Percentiles rank a stretch among this genome's conserved stretches.
Evolutionary conservation across 208 protist genomes (phyloP).

Genomic region (Leishmania mexicana): DNA sequence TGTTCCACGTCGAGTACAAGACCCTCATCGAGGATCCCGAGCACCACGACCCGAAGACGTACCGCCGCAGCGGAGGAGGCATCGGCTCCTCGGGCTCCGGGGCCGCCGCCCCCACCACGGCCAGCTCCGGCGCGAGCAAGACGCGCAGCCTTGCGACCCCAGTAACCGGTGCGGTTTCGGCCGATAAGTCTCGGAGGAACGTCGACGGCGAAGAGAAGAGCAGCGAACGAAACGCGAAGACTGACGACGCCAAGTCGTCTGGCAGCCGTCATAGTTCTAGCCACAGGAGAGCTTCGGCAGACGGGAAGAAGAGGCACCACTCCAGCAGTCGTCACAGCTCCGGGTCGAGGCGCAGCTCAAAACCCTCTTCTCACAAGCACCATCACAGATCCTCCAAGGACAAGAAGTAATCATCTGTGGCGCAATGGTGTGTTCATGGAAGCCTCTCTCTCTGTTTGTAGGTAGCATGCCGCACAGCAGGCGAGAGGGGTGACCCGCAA

Average conservation of each 20-base stretch:
- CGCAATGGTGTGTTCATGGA: background rate
- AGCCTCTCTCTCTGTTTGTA: background rate
- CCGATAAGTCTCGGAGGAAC: constrained; percentile 1
- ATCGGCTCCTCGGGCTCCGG: constrained; percentile 11
- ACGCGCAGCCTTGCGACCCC: constrained; percentile 2
- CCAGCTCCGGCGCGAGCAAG: background rate
- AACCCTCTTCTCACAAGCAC: background rate
- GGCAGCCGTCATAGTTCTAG: constrained; percentile 4
- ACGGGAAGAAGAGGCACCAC: background rate
- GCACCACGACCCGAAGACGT: constrained; percentile 56
- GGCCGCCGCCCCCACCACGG: background rate
- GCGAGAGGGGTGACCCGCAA: background rate
- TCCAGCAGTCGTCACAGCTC: constrained; percentile 24
- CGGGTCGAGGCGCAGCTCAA: constrained; percentile 5
- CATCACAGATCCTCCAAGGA: constrained; percentile 17
- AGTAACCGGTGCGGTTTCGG: background rate
- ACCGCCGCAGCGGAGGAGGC: constrained; percentile 43
- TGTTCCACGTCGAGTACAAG: constrained; percentile 64
- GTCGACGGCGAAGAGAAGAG: background rate
- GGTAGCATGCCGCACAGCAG: background rate
- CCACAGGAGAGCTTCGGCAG: background rate
- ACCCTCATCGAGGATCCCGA: constrained; percentile 49
- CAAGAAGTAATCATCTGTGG: constrained; percentile 10
- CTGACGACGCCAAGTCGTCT: constrained; percentile 4
- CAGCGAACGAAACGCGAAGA: constrained; percentile 2